A percentile compares a stretch with the other conserved stretches of the same genome.
phyloP scores from a whole-genome alignment of 2,329 filamentous ascomycete species.

The Periglandula ipomoeae region DNA sequence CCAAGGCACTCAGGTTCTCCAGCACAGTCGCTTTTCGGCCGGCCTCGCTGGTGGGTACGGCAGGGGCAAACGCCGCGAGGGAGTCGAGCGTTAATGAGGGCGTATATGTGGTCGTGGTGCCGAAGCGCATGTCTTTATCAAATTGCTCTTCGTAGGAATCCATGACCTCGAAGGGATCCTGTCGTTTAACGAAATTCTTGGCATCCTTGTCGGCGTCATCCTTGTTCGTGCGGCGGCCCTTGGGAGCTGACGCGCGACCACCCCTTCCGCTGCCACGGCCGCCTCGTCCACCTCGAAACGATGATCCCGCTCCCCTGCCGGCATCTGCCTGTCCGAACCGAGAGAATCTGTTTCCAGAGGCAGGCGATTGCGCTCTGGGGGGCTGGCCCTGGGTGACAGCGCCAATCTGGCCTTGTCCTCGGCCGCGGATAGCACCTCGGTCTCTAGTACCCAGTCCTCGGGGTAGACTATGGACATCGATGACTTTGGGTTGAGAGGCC shows the following conservation, averaged over 20 bases:
- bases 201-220: conserved; percentile 15
- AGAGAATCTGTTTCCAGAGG: conserved; percentile 13
- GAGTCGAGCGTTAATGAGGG: conserved; percentile 25
- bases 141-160: conserved; percentile 26
- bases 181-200: conserved; percentile 13
- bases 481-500: conserved; percentile 22
- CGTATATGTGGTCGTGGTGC: conserved; percentile 20
- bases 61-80: conserved; percentile 22
- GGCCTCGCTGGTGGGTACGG: conserved; percentile 17
- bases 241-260: conserved; percentile 10
- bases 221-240: conserved; percentile 15
- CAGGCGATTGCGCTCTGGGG: conserved; percentile 4
- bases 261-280: conserved; percentile 10
- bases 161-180: conserved; percentile 17
- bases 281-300: conserved; percentile 11
- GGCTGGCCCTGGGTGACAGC: not conserved
- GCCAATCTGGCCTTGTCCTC: conserved; percentile 8
- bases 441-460: conserved; percentile 18
- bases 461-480: conserved; percentile 31
- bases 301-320: conserved; percentile 6
- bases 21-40: conserved; percentile 25
- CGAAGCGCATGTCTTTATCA: conserved; percentile 26
- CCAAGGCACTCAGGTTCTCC: conserved; percentile 26
- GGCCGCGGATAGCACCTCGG: conserved; percentile 16
- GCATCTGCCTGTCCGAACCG: conserved; percentile 1